phyloP scores from a whole-genome alignment of 2,329 filamentous ascomycete species.

The Aureobasidium namibiae region DNA sequence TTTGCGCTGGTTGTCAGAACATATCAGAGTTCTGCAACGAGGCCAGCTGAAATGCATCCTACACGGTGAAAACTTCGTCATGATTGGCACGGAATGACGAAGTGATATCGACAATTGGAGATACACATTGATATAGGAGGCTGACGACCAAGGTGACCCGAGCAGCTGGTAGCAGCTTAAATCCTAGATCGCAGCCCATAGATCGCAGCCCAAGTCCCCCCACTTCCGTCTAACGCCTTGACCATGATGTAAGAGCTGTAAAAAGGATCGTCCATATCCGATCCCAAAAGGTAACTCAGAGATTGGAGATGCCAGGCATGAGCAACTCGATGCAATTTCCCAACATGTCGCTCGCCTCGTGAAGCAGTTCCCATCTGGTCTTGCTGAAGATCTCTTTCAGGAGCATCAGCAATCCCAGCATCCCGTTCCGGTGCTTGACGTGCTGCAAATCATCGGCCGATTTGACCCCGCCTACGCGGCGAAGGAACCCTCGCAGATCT shows the following conservation, averaged over 20 bases:
- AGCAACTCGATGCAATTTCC: conserved; percentile 69
- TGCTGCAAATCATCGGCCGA: conserved; percentile 70
- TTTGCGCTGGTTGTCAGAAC: neutral
- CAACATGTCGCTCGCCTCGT: conserved; percentile 75
- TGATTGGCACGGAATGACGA: neutral
- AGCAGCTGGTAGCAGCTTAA: neutral
- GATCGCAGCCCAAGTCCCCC: too few relatives aligned
- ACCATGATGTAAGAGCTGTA: conserved; percentile 6
- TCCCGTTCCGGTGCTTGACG: conserved; percentile 70
- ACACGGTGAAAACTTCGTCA: neutral
- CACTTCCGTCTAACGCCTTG: neutral
- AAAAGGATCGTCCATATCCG: neutral
- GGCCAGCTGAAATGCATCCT: neutral
- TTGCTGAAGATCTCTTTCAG: conserved; percentile 73
- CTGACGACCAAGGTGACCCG: neutral
- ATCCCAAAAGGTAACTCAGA: neutral
- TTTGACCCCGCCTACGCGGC: conserved; percentile 60
- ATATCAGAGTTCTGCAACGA: neutral
- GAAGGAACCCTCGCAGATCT: conserved; percentile 74
- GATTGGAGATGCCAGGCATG: conserved; percentile 18
- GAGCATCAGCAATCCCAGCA: conserved; percentile 71
- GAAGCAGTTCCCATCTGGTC: conserved; percentile 83
- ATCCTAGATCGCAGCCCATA: neutral
- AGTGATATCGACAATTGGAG: neutral
- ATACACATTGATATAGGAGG: conserved; percentile 9